Base-by-base conservation (phyloP, 1,284 basidiomycete genomes). In the Marasmius oreades region DNA sequence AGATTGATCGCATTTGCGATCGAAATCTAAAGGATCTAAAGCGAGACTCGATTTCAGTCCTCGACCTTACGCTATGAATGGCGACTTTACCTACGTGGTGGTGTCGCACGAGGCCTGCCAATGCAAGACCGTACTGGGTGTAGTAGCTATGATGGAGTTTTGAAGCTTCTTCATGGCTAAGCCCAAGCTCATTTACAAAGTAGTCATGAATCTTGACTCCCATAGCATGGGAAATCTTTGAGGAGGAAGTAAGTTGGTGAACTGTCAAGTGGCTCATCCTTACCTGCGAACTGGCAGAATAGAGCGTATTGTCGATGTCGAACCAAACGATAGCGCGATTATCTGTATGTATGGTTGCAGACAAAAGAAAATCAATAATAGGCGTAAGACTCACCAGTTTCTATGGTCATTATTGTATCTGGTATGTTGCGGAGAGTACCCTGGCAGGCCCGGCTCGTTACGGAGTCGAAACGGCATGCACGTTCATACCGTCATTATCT, bases 231-330 rank as follows among this genome's bases (percentile, higher is more conserved):
- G 88, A 86, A 55, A 95, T 92, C 67, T 79, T 77, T 74, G 26
- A 45, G 12, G 20, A 4, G 8, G 28, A 18, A 20, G 18, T 50
- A 26, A 18, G 24, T 26, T 31, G 24, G 10, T 50, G 26, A 16
- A 7, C 47, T 46, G 28, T 16, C 14, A 2, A 31, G 5, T 33
- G 12, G 18, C 28, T 11, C 33, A 11, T 11, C 20, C 81, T 77
- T 53, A 89, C 85, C 63, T 75, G 84, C 11, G 84, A 77, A 65
- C 80, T 87, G 1, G 88, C 81, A 16, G 88, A 89, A 70, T 93
- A 93, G 14, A 93, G 77, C 1, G 92, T 93, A 65, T 93, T 93
- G 71, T 94, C 92, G 60, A 94, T 92, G 67, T 94, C 92, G 58
- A 94, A 84, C 82, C 88, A 93, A 36, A 91, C 76, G 48, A 92